Base-by-base conservation (phyloP, 2,329 filamentous ascomycete species). In the Clathrospora elynae region DNA sequence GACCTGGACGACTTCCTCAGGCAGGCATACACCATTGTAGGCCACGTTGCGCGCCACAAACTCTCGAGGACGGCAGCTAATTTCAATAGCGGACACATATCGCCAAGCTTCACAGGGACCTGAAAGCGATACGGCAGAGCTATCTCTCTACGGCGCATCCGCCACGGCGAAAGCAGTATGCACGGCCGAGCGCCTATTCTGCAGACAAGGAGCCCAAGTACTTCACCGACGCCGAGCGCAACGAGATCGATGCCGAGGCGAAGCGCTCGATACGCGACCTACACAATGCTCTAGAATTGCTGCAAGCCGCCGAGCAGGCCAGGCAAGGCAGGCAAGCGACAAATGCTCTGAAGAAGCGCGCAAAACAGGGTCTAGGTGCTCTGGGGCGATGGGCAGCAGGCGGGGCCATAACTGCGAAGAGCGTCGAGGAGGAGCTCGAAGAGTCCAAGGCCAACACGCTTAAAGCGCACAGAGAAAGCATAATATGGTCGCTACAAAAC, bases 1-100 rank as follows among this genome's bases (percentile, higher is more conserved):
- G 61, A 64, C 38, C 80, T 93, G 35, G 88, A 96, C 67, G 87
- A 87, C 61, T 99, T 97, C 67, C 76, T 97, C 22, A 90, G 92
- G 66, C 92, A 97, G 73, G 93, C 93, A 38, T 93, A 95, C 73
- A 83, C 87, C 67, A 96, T 97, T 70, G 91, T 95, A 75, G 62
- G 80, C 70, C 35, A 64, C 62, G 51, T 57, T 53, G 49, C 53
- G 42, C 22, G 30, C 32, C 38, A 37, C 35, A 24, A 17, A 32
- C 42, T 41, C 25, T 28, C 17, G 13, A 20, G 18, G 42, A 42
- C 42, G 51, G 53, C 60, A 68, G 53, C 61, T 62, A 46, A 59
- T 44, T 18, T 32, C 12, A 17, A 32, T 62, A 95, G 90, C 93
- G 95, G 67, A 81, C 84, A 6, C 90, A 95, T 67, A 95, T 97